phyloP scores from a whole-genome alignment of 805 yeast species.

The Kuraishia floccosa region DNA sequence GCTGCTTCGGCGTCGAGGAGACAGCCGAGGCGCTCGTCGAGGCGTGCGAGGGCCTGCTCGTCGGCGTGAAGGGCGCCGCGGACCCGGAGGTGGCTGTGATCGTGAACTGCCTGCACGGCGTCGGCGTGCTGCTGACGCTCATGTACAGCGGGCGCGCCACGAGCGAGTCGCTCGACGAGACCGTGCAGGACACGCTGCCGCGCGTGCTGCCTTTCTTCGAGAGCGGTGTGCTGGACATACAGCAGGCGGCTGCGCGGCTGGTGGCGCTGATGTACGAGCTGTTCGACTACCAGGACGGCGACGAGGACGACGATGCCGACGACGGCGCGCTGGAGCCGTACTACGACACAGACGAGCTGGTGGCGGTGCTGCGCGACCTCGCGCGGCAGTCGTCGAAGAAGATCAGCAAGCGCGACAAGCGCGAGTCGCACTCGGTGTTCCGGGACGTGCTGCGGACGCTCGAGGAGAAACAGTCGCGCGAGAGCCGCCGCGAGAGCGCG shows the following conservation, averaged over 20 bases:
- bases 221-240: conserved; percentile 25
- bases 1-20: conserved; percentile 38
- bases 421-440: conserved; percentile 46
- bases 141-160: conserved; percentile 23
- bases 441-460: conserved; percentile 44
- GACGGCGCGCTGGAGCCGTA: conserved; percentile 39
- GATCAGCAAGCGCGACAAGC: conserved; percentile 51
- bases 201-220: conserved; percentile 30
- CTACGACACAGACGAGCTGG: conserved; percentile 37
- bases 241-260: conserved; percentile 43
- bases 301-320: conserved; percentile 23
- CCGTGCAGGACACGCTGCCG: conserved; percentile 26
- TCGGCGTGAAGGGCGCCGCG: conserved; percentile 11
- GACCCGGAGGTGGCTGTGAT: conserved; percentile 29
- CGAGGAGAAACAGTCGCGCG: conserved; percentile 21
- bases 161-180: conserved; percentile 25
- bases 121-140: conserved; percentile 31
- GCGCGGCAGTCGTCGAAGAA: conserved; percentile 43
- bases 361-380: conserved; percentile 26
- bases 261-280: conserved; percentile 47
- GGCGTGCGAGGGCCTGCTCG: conserved; percentile 22
- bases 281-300: conserved; percentile 29
- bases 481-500: conserved; percentile 9
- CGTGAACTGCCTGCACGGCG: conserved; percentile 32
- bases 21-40: conserved; percentile 30